These are phyloP conservation scores for Friedmanniomyces simplex DNA, from an alignment of 495 filamentous ascomycete genomes.

Conservation along the genomic window DNA sequence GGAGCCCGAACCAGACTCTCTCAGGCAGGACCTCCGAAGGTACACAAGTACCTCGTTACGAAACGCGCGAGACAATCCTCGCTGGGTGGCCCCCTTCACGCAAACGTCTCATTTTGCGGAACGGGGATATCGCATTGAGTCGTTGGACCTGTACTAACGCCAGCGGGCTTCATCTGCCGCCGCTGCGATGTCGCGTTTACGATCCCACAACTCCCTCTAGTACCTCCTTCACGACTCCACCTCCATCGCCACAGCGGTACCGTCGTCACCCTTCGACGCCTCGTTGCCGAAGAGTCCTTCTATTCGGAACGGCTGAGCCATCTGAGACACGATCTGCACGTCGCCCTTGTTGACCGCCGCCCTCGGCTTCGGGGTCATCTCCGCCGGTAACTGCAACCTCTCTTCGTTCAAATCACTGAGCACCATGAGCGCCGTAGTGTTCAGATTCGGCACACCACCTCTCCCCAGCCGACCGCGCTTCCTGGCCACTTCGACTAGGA, in stretches of 20 bases:
- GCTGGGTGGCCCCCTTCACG: no score
- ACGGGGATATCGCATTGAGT: neutral
- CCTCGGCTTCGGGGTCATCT: constrained; percentile 27
- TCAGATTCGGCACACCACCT: constrained; percentile 80
- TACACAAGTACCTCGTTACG: no score
- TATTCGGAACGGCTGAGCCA: constrained; percentile 92
- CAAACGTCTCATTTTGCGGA: neutral
- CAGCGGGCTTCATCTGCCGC: neutral
- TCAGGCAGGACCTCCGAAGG: no score
- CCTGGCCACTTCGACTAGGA: constrained; percentile 85
- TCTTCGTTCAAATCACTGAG: constrained; percentile 94
- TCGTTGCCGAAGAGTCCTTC: constrained; percentile 83
- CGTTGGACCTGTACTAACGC: neutral
- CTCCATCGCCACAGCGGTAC: constrained; percentile 9
- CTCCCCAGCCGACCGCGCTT: constrained; percentile 84
- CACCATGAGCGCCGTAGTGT: constrained; percentile 80
- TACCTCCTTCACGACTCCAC: neutral
- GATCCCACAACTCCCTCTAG: neutral
- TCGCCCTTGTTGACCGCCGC: constrained; percentile 23
- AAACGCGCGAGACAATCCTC: no score
- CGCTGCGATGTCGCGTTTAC: neutral
- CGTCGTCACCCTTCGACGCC: constrained; percentile 23
- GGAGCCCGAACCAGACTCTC: no score
- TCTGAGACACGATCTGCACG: constrained; percentile 72
- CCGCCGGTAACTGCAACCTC: constrained; percentile 63